These are phyloP conservation scores for Oryza nivara DNA, from an alignment of 176 grass and related monocot genomes.

Conservation along the genomic window DNA sequence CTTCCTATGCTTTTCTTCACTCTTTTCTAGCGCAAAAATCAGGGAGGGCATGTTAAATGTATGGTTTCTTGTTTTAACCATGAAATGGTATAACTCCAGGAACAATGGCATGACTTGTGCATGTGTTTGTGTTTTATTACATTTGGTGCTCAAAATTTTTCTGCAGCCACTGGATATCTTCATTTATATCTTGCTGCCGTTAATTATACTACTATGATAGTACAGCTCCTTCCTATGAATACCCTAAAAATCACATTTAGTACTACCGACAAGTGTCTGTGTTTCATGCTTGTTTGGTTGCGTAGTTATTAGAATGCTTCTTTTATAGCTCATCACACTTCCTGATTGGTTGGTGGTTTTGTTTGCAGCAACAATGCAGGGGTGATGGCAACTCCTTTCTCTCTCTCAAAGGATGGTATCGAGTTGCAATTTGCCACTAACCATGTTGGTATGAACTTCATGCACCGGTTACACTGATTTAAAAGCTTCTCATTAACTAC, in stretches of 20 bases:
- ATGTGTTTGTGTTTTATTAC: background rate
- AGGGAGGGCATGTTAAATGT: too few species aligned
- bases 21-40: too few species aligned
- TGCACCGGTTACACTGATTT: background rate
- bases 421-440: constrained; percentile 98
- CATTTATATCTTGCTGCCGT: background rate
- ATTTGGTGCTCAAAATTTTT: background rate
- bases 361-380: constrained; percentile 87
- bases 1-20: background rate
- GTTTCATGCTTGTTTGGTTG: background rate
- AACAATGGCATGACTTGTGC: background rate
- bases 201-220: background rate
- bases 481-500: background rate
- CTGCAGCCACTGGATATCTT: background rate
- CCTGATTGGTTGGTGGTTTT: background rate
- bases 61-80: too few species aligned
- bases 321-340: background rate
- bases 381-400: constrained; percentile 87
- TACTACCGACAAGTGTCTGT: background rate
- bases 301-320: background rate
- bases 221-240: background rate
- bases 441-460: constrained; percentile 70
- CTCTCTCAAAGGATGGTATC: constrained; percentile 83
- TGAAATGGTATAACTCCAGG: too few species aligned
- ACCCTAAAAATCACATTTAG: background rate